Percentiles rank a stretch among this genome's conserved stretches.
Conservation (phyloP, 2,329 filamentous ascomycete species). For the Leptographium wingfieldii region DNA sequence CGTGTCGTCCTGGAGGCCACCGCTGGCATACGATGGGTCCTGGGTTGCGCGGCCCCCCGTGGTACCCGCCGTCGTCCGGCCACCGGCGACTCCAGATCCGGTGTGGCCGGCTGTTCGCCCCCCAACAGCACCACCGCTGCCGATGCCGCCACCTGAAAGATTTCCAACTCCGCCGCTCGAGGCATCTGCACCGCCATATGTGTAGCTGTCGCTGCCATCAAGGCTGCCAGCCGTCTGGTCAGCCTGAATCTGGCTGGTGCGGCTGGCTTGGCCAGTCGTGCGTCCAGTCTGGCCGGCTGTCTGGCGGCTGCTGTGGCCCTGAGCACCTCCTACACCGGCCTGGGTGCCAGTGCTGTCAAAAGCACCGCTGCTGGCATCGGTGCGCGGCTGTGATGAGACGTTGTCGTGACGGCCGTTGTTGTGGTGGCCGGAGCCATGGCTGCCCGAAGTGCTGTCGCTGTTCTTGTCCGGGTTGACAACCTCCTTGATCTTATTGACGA, state of each 20-base stretch:
- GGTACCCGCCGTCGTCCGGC: too few relatives aligned
- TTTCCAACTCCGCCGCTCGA: background rate
- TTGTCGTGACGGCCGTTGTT: background rate
- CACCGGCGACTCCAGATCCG: too few relatives aligned
- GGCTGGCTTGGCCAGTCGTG: too few relatives aligned
- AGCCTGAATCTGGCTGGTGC: too few relatives aligned
- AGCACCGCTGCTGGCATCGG: background rate
- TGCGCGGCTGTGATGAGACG: background rate
- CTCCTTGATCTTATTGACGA: constrained; percentile 50
- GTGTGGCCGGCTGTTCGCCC: too few relatives aligned
- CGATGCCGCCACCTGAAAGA: too few relatives aligned
- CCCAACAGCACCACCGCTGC: too few relatives aligned
- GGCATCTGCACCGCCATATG: background rate
- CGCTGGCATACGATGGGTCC: background rate
- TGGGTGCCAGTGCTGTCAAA: background rate
- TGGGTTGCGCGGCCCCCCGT: background rate
- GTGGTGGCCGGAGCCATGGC: background rate
- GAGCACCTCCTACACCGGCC: background rate
- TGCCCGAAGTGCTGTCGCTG: constrained; percentile 1
- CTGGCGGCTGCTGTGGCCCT: too few relatives aligned
- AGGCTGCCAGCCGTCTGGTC: too few relatives aligned
- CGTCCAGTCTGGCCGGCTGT: too few relatives aligned
- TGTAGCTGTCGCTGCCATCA: constrained; percentile 1
- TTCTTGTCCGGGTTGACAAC: constrained; percentile 26
- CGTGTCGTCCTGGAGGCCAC: background rate